Percentiles rank a stretch among this genome's conserved stretches.
phyloP scores from a whole-genome alignment of 495 filamentous ascomycete species.

The Pyrenopolyporus hunteri region DNA sequence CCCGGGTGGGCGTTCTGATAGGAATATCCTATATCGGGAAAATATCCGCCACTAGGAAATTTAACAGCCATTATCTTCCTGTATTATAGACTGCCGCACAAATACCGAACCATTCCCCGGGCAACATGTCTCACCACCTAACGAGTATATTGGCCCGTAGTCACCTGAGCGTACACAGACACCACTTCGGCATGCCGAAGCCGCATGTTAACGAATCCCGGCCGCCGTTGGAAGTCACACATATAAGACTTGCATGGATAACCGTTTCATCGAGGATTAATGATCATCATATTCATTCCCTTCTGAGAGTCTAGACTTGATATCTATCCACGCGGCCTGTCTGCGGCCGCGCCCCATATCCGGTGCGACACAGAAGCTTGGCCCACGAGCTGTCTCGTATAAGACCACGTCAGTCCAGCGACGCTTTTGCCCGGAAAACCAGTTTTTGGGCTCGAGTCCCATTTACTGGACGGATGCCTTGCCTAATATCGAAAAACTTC shows the following conservation, averaged over 20 bases:
- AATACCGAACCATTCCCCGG: neutral
- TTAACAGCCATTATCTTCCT: constrained; percentile 9
- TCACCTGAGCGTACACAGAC: constrained; percentile 7
- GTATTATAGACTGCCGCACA: constrained; percentile 11
- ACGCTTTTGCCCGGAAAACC: neutral
- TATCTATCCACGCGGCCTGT: constrained; percentile 13
- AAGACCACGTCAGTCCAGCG: neutral
- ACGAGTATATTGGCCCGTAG: constrained; percentile 1
- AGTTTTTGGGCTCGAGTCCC: neutral
- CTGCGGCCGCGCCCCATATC: constrained; percentile 28
- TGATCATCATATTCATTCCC: constrained; percentile 24
- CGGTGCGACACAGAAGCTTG: constrained; percentile 21
- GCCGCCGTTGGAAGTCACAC: constrained; percentile 5
- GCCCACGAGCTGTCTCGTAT: constrained; percentile 14
- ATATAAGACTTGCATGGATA: constrained; percentile 31
- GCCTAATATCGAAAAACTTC: neutral
- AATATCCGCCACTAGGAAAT: constrained; percentile 34
- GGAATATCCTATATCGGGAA: constrained; percentile 14
- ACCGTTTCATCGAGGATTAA: constrained; percentile 24
- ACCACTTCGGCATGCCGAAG: constrained; percentile 17
- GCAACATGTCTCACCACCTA: neutral
- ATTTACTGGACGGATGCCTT: neutral
- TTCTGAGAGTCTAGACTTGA: constrained; percentile 22
- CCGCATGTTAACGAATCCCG: constrained; percentile 21
- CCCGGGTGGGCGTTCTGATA: no score